Conservation (phyloP, 2,329 filamentous ascomycete species). For the Aureobasidium sp. region DNA sequence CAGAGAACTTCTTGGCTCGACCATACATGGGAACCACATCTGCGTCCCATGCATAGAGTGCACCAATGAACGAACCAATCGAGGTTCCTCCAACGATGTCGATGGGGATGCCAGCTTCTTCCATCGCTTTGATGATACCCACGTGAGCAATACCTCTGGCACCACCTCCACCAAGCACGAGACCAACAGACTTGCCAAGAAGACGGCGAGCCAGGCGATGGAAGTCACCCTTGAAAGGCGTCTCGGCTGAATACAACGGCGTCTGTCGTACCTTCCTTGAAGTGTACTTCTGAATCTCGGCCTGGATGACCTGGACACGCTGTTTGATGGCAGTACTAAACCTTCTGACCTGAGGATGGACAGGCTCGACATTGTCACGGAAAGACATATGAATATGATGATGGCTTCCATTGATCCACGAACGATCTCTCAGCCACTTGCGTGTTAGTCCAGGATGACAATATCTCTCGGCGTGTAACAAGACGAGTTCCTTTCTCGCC, state of each 20-base stretch:
- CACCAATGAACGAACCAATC: slow-evolving; percentile 92
- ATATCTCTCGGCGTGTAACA: slow-evolving; percentile 83
- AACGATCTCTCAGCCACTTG: slow-evolving; percentile 76
- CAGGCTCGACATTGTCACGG: slow-evolving; percentile 64
- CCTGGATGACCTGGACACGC: slow-evolving; percentile 86
- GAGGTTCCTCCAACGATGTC: slow-evolving; percentile 94
- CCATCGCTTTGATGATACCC: slow-evolving; percentile 86
- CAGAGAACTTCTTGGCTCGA: slow-evolving; percentile 91
- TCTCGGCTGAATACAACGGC: slow-evolving; percentile 82
- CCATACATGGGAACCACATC: slow-evolving; percentile 97
- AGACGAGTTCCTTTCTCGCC: slow-evolving; percentile 81
- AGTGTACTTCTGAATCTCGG: slow-evolving; percentile 97
- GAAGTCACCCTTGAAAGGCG: slow-evolving; percentile 92
- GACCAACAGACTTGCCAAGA: slow-evolving; percentile 87
- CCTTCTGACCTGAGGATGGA: slow-evolving; percentile 65
- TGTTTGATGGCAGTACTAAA: slow-evolving; percentile 84
- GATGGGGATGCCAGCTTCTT: slow-evolving; percentile 93
- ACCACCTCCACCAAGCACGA: slow-evolving; percentile 89
- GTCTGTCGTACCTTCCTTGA: slow-evolving; percentile 84
- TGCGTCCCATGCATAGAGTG: slow-evolving; percentile 88
- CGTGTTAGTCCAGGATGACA: slow-evolving; percentile 77
- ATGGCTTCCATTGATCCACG: slow-evolving; percentile 98
- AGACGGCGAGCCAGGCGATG: slow-evolving; percentile 82
- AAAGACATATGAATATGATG: slow-evolving; percentile 97
- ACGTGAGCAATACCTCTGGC: slow-evolving; percentile 88